phyloP scores from a whole-genome alignment of 169 alveolate genomes.

The Cryptosporidium tyzzeri region DNA sequence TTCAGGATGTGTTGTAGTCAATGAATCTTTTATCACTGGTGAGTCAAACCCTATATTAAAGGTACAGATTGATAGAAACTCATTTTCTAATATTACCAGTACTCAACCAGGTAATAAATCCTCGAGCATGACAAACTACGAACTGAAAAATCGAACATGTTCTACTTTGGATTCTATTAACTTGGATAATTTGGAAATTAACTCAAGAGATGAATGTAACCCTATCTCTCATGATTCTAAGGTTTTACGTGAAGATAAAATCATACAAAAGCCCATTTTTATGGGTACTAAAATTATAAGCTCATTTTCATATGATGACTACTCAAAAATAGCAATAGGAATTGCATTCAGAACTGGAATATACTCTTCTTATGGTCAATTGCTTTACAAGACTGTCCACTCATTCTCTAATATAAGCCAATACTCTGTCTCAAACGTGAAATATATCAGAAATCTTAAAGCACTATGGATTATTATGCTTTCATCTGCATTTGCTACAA shows the following conservation, averaged over 20 bases:
- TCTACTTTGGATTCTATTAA: slow-evolving; percentile 30
- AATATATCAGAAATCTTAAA: slow-evolving; percentile 18
- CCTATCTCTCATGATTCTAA: not conserved
- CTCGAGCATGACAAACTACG: not conserved
- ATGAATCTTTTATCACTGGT: slow-evolving; percentile 63
- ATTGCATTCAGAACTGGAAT: slow-evolving; percentile 72
- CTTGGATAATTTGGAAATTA: not conserved
- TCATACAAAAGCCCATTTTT: slow-evolving; percentile 18
- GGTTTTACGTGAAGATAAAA: not conserved
- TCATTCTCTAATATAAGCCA: not conserved
- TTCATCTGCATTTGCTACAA: slow-evolving; percentile 10
- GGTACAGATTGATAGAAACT: slow-evolving; percentile 16
- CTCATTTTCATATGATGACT: slow-evolving; percentile 29
- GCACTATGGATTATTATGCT: slow-evolving; percentile 27
- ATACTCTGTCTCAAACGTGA: slow-evolving; percentile 32
- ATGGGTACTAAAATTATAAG: slow-evolving; percentile 55
- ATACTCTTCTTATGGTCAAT: slow-evolving; percentile 63
- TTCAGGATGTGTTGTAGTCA: slow-evolving; percentile 60
- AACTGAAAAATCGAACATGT: slow-evolving; percentile 4
- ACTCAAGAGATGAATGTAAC: not conserved
- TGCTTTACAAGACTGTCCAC: slow-evolving; percentile 25
- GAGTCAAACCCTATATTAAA: slow-evolving; percentile 58
- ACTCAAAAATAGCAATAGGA: slow-evolving; percentile 23
- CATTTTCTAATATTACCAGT: not conserved
- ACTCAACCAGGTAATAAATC: not conserved